Evolutionary conservation across 176 grass and related monocot genomes (phyloP).

Genomic region (Leersia perrieri): DNA sequence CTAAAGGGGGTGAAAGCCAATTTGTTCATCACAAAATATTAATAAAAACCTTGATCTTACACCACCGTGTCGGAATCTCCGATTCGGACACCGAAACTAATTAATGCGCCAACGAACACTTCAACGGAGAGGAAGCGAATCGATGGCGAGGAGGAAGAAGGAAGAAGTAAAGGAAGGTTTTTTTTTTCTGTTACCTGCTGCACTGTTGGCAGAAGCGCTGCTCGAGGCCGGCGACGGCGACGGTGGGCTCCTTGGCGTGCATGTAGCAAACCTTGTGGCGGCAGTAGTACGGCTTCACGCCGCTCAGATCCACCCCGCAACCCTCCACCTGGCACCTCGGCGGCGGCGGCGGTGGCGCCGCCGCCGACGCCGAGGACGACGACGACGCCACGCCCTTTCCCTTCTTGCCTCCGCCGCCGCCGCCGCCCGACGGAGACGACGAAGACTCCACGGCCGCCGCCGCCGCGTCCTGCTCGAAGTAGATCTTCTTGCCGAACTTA

Average conservation of each 20-base stretch:
- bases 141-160: not conserved
- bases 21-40: too few species aligned
- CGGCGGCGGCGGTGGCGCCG: not conserved
- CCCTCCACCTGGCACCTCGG: slow-evolving; percentile 89
- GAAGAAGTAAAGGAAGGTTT: not conserved
- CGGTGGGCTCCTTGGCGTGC: slow-evolving; percentile 76
- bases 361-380: not conserved
- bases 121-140: not conserved
- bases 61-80: not conserved
- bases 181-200: not conserved
- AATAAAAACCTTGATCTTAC: too few species aligned
- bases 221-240: slow-evolving; percentile 75
- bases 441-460: not conserved
- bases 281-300: slow-evolving; percentile 69
- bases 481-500: slow-evolving; percentile 92
- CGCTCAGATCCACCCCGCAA: slow-evolving; percentile 83
- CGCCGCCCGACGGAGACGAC: too few species aligned
- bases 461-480: slow-evolving; percentile 72
- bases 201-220: slow-evolving; percentile 95
- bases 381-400: slow-evolving; percentile 11
- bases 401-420: slow-evolving; percentile 25
- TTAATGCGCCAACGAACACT: not conserved
- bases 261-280: slow-evolving; percentile 86
- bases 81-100: not conserved
- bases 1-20: too few species aligned